phyloP scores from a whole-genome alignment of 78 protist genomes.

The slime mould (Dictyostelium discoideum) region dicty_2.7 NC_007088.5:4853501-4854000 shows the following conservation, averaged over 20 bases:
- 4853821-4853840: background rate
- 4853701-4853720: background rate
- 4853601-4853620: too few species aligned
- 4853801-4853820: background rate
- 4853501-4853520: too few species aligned
- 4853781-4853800: background rate
- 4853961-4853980: background rate
- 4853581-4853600: too few species aligned
- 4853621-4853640: too few species aligned
- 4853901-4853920: background rate
- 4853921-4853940: background rate
- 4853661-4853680: background rate
- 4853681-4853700: background rate
- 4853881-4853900: background rate
- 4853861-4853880: background rate
- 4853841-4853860: background rate
- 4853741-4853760: conserved; percentile 15
- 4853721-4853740: background rate
- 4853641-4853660: background rate
- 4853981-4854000: background rate
- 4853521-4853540: too few species aligned
- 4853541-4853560: too few species aligned
- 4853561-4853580: too few species aligned
- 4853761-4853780: background rate
- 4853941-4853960: background rate